Base-by-base conservation (phyloP, 768 basidiomycete species). In the Lentinula sp. region DNA sequence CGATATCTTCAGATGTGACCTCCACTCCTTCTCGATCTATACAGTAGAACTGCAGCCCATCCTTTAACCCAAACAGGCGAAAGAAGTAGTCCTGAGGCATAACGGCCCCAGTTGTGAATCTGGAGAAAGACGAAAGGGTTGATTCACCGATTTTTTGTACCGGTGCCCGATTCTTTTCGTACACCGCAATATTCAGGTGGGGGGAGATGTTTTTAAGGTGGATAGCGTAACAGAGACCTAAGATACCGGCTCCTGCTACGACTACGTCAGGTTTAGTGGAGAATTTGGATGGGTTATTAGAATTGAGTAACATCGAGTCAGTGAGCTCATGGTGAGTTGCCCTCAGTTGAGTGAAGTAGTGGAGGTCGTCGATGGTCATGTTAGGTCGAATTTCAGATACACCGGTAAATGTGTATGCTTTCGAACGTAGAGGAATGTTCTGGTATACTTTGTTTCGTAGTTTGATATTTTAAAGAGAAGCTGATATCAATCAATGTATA, bases 141-240 rank as follows among this genome's bases (percentile, higher is more conserved):
- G 63, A 64, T 62, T 64, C 63, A 6, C 63, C 63, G 36, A 64
- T 64, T 45, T 64, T 20, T 10, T 37, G 35, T 54, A 20, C 35
- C 2, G 64, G 62, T 16, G 59, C 52, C 18, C 35, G 57, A 36
- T 45, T 60, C 60, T 65, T 65, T 43, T 65, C 62, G 35, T 61
- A 65, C n/a, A 65, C 37, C 15, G 59, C 46, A 45, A 65, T 65
- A 28, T 59, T 63, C 59, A 61, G 28, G 20, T 65, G 51, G 1
- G 64, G 62, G 18, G 59, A 50, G 49, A 59, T 53, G 28, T 63
- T 65, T 20, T 62, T 63, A 6, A 61, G 50, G 28, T 63, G 64
- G 23, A 65, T 61, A 48, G 64, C 59, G 36, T 65, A 65, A 33
- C 58, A 60, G 35, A 65, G 60, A 50, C 64, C 62, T 16, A 60